These are phyloP conservation scores for Xylariaceae sp. DNA, from an alignment of 2,329 filamentous ascomycete genomes.

Conservation along the genomic window DNA sequence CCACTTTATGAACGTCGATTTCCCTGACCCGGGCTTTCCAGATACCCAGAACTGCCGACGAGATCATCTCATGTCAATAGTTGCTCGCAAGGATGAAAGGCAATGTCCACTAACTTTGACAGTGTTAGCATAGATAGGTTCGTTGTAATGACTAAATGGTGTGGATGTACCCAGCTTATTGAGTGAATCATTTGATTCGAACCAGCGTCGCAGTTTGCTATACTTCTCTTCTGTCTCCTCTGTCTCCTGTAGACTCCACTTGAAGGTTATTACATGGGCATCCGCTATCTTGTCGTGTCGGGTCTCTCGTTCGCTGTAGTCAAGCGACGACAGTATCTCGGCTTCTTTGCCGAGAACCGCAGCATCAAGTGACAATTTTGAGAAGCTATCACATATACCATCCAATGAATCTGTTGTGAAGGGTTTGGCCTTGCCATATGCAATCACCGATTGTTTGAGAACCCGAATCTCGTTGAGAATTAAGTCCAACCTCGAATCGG, in stretches of 20 bases:
- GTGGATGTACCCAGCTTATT: too few relatives aligned
- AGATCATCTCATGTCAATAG: too few relatives aligned
- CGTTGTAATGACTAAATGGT: too few relatives aligned
- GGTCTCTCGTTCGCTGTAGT: conserved; percentile 1
- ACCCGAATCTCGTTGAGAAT: conserved; percentile 1
- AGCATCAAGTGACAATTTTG: conserved; percentile 4
- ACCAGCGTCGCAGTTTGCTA: background rate
- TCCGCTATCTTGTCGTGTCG: background rate
- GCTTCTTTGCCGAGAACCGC: conserved; percentile 3
- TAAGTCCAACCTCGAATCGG: conserved; percentile 4
- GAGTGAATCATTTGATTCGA: background rate
- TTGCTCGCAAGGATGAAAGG: too few relatives aligned
- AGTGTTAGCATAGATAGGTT: too few relatives aligned
- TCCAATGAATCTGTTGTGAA: background rate
- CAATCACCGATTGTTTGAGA: background rate
- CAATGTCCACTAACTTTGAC: too few relatives aligned
- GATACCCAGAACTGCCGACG: conserved; percentile 1
- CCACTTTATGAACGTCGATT: background rate
- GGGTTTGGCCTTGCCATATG: background rate
- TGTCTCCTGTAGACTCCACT: conserved; percentile 2
- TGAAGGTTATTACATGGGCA: background rate
- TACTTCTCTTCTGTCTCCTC: background rate
- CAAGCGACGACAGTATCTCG: background rate
- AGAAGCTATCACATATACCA: background rate
- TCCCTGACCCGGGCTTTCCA: background rate